phyloP scores from a whole-genome alignment of 75 land plant genomes.

The Cupressus sempervirens region DNA sequence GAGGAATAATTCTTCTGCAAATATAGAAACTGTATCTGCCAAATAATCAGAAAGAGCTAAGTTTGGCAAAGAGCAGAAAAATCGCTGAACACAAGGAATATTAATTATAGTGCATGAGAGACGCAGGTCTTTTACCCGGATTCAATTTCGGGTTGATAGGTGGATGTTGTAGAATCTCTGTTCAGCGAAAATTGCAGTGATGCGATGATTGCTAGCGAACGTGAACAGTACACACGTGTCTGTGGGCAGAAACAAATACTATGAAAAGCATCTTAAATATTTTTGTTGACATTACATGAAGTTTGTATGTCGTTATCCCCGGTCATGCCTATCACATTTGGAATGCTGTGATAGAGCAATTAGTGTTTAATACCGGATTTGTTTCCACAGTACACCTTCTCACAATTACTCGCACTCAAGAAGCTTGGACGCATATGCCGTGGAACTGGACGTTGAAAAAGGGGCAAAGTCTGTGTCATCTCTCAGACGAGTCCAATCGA shows the following conservation, averaged over 20 bases:
- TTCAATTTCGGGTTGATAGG: background rate
- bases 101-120: background rate
- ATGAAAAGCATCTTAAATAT: background rate
- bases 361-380: no score
- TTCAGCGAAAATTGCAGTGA: background rate
- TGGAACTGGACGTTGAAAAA: background rate
- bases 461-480: background rate
- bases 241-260: background rate
- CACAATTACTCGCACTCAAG: background rate
- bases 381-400: slow-evolving; percentile 5
- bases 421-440: slow-evolving; percentile 10
- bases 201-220: background rate
- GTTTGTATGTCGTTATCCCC: no score
- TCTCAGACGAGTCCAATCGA: slow-evolving; percentile 32
- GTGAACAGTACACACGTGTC: background rate
- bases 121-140: background rate
- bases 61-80: no score
- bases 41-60: no score
- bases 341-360: no score
- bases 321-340: no score
- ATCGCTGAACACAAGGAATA: no score
- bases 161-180: background rate
- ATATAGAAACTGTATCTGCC: no score
- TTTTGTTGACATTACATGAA: background rate
- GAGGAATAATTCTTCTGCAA: no score